Evolutionary conservation across 2,329 filamentous ascomycete species (phyloP).

Genomic region (Penicillium occitanis): DNA sequence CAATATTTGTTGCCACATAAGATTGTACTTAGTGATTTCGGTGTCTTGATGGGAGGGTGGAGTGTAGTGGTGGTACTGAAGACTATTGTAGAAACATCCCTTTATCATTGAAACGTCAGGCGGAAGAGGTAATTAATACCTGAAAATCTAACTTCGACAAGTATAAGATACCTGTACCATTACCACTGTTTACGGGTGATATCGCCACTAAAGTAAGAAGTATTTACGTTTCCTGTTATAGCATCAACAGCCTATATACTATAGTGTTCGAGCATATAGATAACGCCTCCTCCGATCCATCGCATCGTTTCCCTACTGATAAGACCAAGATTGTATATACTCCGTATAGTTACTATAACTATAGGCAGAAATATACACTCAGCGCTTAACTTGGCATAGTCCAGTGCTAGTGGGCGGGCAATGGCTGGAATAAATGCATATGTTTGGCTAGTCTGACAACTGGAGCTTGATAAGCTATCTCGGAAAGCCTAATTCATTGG

Average conservation of each 20-base stretch:
- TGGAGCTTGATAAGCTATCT: background rate
- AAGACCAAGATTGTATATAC: background rate
- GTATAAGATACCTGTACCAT: too few species aligned
- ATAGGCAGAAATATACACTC: background rate
- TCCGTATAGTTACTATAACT: background rate
- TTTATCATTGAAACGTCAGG: background rate
- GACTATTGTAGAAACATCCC: too few species aligned
- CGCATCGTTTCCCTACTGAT: background rate
- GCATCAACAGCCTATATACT: too few species aligned
- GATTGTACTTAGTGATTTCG: background rate
- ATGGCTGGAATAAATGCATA: too few species aligned
- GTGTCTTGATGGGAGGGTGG: background rate
- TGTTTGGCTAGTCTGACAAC: background rate
- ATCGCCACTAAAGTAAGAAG: too few species aligned
- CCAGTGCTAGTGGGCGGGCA: background rate
- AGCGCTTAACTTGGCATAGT: background rate
- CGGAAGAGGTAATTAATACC: too few species aligned
- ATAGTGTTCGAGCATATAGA: too few species aligned
- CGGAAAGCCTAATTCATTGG: background rate
- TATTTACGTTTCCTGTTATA: too few species aligned
- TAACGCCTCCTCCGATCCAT: background rate
- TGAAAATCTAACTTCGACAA: too few species aligned
- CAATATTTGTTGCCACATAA: background rate
- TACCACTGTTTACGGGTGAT: too few species aligned
- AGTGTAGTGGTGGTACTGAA: background rate